Evolutionary conservation across 164 flowering plant species (phyloP).

Genomic region (Magnolia changhungtana): DNA sequence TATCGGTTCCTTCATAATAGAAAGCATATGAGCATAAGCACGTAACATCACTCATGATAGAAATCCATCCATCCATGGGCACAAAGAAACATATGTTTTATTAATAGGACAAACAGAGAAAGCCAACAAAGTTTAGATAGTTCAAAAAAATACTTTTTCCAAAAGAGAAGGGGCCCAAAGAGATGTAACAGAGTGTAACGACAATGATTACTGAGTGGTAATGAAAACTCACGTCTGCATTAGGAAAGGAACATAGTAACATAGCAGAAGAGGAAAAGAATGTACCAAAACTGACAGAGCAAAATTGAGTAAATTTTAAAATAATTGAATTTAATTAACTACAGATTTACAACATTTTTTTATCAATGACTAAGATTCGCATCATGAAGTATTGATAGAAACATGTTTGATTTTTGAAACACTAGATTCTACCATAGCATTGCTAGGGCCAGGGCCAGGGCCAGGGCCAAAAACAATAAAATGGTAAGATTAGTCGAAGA

Average conservation of each 20-base stretch:
- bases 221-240: not conserved
- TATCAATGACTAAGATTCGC: no score
- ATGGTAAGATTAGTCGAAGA: no score
- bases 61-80: not conserved
- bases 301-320: no score
- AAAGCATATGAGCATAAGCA: not conserved
- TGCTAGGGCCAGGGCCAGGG: no score
- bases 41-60: not conserved
- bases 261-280: not conserved
- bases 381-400: no score
- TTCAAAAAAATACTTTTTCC: not conserved
- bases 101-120: not conserved
- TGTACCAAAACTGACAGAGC: not conserved
- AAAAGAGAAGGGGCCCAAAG: not conserved
- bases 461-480: no score
- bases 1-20: slow-evolving; percentile 26
- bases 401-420: no score
- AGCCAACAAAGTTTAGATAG: not conserved
- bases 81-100: not conserved
- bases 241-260: not conserved
- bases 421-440: no score
- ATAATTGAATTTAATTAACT: no score
- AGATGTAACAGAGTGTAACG: not conserved
- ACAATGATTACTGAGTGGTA: not conserved
- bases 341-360: no score